These are phyloP conservation scores for Calonectria leucothoes DNA, from an alignment of 2,329 filamentous ascomycete genomes.

Conservation along the genomic window DNA sequence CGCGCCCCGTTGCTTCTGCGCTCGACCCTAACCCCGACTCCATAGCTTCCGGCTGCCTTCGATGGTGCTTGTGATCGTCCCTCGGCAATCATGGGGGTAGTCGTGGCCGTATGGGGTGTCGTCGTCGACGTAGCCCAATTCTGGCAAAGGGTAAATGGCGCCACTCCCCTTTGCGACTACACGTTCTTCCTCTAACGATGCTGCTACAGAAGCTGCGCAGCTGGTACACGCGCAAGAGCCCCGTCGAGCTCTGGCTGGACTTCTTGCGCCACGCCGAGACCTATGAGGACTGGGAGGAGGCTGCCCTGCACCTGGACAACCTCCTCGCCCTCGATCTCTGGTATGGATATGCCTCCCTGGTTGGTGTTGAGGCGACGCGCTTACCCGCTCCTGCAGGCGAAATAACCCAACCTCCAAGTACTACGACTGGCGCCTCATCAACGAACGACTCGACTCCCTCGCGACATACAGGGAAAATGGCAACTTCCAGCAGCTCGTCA, in stretches of 20 bases:
- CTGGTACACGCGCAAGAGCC: constrained; percentile 75
- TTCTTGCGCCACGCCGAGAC: constrained; percentile 73
- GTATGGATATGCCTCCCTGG: constrained; percentile 55
- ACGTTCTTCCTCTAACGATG: constrained; percentile 29
- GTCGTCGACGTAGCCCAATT: constrained; percentile 71
- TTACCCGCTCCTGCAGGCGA: constrained; percentile 66
- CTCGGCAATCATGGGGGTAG: constrained; percentile 56
- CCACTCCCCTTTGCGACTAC: constrained; percentile 7
- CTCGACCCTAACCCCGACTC: constrained; percentile 21
- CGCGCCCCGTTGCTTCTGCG: constrained; percentile 30
- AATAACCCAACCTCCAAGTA: constrained; percentile 82
- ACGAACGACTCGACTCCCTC: constrained; percentile 78
- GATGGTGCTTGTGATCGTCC: constrained; percentile 47
- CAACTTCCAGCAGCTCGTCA: constrained; percentile 80
- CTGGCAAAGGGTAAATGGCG: constrained; percentile 68
- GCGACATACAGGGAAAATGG: constrained; percentile 75
- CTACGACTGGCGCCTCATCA: constrained; percentile 89
- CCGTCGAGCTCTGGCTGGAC: constrained; percentile 73
- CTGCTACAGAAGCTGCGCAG: constrained; percentile 70
- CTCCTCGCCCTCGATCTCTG: constrained; percentile 84
- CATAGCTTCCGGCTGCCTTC: constrained; percentile 23
- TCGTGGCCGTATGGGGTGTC: constrained; percentile 66
- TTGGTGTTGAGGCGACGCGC: neutral
- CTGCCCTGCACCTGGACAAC: constrained; percentile 86
- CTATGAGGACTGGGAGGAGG: constrained; percentile 89